phyloP scores from a whole-genome alignment of 2,329 filamentous ascomycete genomes.

The Fusarium annulatum region DNA sequence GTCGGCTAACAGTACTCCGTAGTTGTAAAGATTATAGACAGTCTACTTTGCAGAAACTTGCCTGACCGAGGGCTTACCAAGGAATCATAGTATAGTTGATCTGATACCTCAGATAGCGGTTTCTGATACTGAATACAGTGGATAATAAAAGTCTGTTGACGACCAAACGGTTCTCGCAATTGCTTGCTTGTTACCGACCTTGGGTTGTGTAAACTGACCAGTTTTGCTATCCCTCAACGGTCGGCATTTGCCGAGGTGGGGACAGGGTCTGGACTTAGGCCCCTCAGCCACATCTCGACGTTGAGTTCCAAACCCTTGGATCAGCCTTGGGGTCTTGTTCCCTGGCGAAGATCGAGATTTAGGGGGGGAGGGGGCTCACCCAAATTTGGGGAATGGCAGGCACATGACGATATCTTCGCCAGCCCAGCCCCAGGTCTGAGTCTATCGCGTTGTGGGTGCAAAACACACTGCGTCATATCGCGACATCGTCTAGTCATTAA shows the following conservation, averaged over 20 bases:
- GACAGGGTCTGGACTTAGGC: constrained; percentile 35
- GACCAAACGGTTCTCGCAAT: neutral
- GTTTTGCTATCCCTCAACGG: constrained; percentile 25
- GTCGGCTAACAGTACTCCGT: neutral
- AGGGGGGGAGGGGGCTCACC: neutral
- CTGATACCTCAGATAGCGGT: neutral
- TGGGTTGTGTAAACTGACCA: neutral
- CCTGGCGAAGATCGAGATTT: constrained; percentile 36
- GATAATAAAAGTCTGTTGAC: neutral
- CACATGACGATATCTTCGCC: constrained; percentile 6
- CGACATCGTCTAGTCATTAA: neutral
- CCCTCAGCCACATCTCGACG: constrained; percentile 31
- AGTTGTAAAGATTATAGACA: neutral
- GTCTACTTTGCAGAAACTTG: neutral
- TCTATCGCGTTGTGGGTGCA: neutral
- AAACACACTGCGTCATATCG: constrained; percentile 1
- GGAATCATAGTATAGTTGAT: neutral
- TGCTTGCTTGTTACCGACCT: neutral
- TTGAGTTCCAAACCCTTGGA: constrained; percentile 35
- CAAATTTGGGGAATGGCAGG: constrained; percentile 22
- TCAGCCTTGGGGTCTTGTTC: constrained; percentile 12
- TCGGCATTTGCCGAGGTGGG: constrained; percentile 36
- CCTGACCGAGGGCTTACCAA: neutral
- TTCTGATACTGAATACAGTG: neutral
- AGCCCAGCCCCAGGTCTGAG: neutral